Percentiles rank a stretch among this genome's conserved stretches.
Evolutionary conservation across 495 filamentous ascomycete genomes (phyloP).

Genomic region (Xylaria flabelliformis): DNA sequence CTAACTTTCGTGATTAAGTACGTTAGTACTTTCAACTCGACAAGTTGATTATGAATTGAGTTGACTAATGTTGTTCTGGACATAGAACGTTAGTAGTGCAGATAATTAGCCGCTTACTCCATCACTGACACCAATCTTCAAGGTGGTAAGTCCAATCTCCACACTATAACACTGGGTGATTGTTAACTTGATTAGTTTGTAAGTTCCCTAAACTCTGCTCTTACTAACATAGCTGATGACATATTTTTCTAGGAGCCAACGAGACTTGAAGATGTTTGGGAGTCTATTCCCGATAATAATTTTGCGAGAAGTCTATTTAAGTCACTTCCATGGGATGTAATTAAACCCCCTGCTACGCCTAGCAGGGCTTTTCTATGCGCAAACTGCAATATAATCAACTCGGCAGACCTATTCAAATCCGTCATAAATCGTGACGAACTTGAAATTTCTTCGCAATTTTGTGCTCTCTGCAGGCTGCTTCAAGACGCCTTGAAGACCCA

Average conservation of each 20-base stretch:
- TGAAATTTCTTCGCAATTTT: background rate
- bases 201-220: background rate
- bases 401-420: background rate
- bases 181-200: constrained; percentile 7
- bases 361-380: background rate
- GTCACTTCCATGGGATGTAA: background rate
- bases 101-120: background rate
- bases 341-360: background rate
- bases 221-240: background rate
- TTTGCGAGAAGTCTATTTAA: background rate
- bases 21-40: background rate
- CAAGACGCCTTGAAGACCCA: background rate
- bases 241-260: background rate
- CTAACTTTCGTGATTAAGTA: background rate
- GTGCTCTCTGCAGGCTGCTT: background rate
- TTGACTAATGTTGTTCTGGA: background rate
- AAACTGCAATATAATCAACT: background rate
- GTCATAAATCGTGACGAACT: background rate
- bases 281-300: background rate
- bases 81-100: background rate
- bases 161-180: background rate
- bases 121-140: background rate
- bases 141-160: background rate
- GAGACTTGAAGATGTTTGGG: background rate
- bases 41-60: background rate